Base-by-base conservation (phyloP, 495 filamentous ascomycete genomes). In the Penicillium mononematosum region DNA sequence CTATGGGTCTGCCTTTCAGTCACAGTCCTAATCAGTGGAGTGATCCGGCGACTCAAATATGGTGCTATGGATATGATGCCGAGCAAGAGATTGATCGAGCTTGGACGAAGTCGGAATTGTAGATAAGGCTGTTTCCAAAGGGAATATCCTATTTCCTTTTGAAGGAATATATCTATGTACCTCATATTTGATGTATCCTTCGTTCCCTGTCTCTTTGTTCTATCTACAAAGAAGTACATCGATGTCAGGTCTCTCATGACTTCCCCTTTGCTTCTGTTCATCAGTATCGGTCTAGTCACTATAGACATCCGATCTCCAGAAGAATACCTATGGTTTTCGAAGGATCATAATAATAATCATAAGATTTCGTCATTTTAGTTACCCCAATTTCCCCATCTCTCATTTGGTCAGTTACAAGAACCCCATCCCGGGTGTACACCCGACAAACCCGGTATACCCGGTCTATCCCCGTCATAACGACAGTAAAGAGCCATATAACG, bases 21-120 rank as follows among this genome's bases (percentile, higher is more conserved):
- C 66, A 68, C 48, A 81, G 77, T 58, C 62, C 76, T n/a, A 80
- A 81, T 58, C 73, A 78, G 50, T 79, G 75, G 76, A 79, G 73
- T 59, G 75, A 80, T 61, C 71, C 71, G 10, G 65, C 72, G 4
- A 80, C 75, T 0, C 70, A 74, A 57, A 59, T 60, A 56, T 80
- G 76, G 77, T 69, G 64, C 29, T 81, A 78, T 70, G 73, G 67
- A 17, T 80, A 80, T 69, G 75, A 79, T 66, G 70, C 71, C 1
- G 78, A 80, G 43, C 38, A 20, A n/a, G 67, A 59, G 12, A 63
- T 73, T 57, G 69, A 70, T 27, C 41, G 59, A 45, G 70, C 55
- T 16, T 73, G 67, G 63, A 49, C 8, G 17, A 41, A 22, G 29
- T 47, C 7, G 19, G 24, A 29, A 16, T 16, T 32, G 5, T 44